Conservation (phyloP, 495 filamentous ascomycete species). For the Talaromyces thailandensis region DNA sequence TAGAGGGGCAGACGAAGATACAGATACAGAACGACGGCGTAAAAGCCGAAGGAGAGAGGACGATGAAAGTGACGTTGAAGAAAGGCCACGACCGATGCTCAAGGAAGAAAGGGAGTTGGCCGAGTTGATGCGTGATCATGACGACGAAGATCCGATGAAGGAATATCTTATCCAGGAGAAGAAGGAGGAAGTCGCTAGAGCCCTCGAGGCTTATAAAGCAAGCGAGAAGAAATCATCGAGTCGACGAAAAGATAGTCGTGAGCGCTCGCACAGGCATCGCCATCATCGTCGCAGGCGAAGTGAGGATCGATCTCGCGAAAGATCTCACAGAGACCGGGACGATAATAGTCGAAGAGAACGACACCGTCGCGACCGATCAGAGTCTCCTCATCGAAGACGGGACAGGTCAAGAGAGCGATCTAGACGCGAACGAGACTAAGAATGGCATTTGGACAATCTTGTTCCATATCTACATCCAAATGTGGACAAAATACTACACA, state of each 20-base stretch:
- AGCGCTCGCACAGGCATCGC: constrained; percentile 33
- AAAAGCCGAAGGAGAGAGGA: constrained; percentile 37
- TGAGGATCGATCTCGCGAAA: constrained; percentile 24
- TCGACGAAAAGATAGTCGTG: constrained; percentile 26
- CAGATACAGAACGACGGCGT: constrained; percentile 25
- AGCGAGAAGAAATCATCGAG: constrained; percentile 29
- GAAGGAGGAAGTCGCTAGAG: constrained; percentile 72
- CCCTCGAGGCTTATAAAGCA: constrained; percentile 47
- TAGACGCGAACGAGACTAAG: not conserved
- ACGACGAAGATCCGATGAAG: constrained; percentile 98
- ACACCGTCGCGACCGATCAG: constrained; percentile 4
- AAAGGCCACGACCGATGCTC: constrained; percentile 35
- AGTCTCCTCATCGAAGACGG: not conserved
- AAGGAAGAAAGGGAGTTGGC: constrained; percentile 71
- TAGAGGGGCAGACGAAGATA: constrained; percentile 11
- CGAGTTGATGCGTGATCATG: constrained; percentile 66
- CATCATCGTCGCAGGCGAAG: constrained; percentile 38
- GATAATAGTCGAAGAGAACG: constrained; percentile 15
- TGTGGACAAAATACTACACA: not conserved
- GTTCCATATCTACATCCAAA: not conserved
- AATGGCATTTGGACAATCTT: not conserved
- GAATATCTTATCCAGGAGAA: constrained; percentile 79
- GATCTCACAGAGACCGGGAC: constrained; percentile 2
- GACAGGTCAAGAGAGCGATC: not conserved
- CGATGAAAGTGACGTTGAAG: constrained; percentile 20